phyloP scores from a whole-genome alignment of 1,284 basidiomycete genomes.

The Trichosporon sp. region DNA sequence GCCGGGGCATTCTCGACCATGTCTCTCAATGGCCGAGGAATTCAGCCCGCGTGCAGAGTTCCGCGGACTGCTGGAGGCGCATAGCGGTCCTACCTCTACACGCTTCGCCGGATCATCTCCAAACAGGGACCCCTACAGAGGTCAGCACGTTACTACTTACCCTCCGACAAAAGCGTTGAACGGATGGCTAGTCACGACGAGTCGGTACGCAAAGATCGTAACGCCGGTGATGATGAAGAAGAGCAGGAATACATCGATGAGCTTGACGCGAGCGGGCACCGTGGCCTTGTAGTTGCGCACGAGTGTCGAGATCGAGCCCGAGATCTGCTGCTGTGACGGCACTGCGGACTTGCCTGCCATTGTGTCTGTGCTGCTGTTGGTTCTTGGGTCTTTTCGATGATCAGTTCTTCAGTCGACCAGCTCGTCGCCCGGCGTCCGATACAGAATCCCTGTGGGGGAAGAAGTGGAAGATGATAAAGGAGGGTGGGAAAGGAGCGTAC shows the following conservation, averaged over 20 bases:
- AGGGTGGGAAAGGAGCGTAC: not conserved
- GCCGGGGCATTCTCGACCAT: too few relatives aligned
- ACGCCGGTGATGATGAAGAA: slow-evolving; percentile 90
- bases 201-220: slow-evolving; percentile 84
- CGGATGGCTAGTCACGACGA: slow-evolving; percentile 86
- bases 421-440: too few relatives aligned
- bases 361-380: not conserved
- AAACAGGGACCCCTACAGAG: too few relatives aligned
- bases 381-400: too few relatives aligned
- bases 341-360: slow-evolving; percentile 4
- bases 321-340: slow-evolving; percentile 20
- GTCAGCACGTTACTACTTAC: slow-evolving; percentile 53
- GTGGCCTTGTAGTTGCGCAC: slow-evolving; percentile 70
- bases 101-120: too few relatives aligned
- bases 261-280: slow-evolving; percentile 79
- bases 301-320: slow-evolving; percentile 56
- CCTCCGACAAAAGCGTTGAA: slow-evolving; percentile 96
- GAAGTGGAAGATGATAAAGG: too few relatives aligned
- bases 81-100: too few relatives aligned
- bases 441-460: too few relatives aligned
- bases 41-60: too few relatives aligned
- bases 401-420: too few relatives aligned
- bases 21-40: too few relatives aligned
- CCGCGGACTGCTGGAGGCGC: too few relatives aligned
- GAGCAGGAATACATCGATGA: slow-evolving; percentile 85